Conservation (phyloP, 257 asterid genomes). For the Nicotiana noctiflora region DNA sequence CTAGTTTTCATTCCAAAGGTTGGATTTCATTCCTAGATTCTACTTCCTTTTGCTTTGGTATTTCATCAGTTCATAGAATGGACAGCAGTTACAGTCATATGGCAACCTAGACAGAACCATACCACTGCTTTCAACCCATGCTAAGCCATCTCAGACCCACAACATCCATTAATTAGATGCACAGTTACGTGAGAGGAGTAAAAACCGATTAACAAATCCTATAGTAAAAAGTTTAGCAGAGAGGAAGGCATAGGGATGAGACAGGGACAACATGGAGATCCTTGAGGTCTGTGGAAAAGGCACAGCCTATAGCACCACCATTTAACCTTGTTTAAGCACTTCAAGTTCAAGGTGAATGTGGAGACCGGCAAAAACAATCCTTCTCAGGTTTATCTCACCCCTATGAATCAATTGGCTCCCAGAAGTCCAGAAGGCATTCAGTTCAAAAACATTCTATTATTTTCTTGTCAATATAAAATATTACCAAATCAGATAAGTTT, state of each 20-base stretch:
- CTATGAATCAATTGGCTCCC: background rate
- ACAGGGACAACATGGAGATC: background rate
- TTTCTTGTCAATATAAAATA: background rate
- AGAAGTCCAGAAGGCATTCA: slow-evolving; percentile 2
- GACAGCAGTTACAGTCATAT: background rate
- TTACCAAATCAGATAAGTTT: background rate
- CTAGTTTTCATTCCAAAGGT: background rate
- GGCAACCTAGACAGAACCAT: background rate
- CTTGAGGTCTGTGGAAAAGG: background rate
- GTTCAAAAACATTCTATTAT: background rate
- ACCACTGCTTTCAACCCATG: background rate
- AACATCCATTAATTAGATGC: background rate
- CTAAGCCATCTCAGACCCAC: background rate
- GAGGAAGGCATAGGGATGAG: background rate
- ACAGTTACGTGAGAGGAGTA: background rate
- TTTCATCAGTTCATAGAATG: background rate
- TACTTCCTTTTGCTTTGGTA: background rate
- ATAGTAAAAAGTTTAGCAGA: background rate
- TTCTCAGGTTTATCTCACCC: background rate
- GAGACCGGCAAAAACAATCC: background rate
- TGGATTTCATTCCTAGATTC: slow-evolving; percentile 2
- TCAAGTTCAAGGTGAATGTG: slow-evolving; percentile 8
- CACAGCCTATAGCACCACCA: background rate
- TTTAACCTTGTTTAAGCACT: background rate
- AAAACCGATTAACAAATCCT: background rate